Percentiles rank a stretch among this genome's conserved stretches.
Evolutionary conservation across 208 protist genomes (phyloP).

Genomic region (Trypanosoma rangeli): DNA sequence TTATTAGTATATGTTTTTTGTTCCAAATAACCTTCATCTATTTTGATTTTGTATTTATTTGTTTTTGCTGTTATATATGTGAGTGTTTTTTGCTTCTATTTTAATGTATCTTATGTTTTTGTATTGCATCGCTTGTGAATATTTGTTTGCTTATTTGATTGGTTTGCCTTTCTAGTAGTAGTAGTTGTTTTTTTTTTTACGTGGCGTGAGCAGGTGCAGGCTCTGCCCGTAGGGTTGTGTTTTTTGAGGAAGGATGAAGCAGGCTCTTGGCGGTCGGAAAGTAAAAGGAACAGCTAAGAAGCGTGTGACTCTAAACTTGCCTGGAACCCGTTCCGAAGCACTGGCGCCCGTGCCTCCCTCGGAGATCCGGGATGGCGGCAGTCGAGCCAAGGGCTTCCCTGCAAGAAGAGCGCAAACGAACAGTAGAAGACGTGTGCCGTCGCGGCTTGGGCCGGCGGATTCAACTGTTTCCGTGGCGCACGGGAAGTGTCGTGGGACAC

Average conservation of each 20-base stretch:
- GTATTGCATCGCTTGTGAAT: not conserved
- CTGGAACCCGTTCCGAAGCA: not conserved
- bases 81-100: slow-evolving; percentile 5
- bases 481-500: not conserved
- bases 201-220: not conserved
- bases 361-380: not conserved
- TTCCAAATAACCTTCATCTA: slow-evolving; percentile 23
- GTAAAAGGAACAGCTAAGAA: not conserved
- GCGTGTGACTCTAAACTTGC: too few species aligned
- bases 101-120: not conserved
- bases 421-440: not conserved
- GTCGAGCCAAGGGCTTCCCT: not conserved
- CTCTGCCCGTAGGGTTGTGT: not conserved
- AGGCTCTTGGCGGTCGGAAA: not conserved
- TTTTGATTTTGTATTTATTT: slow-evolving; percentile 24
- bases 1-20: slow-evolving; percentile 15
- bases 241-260: not conserved
- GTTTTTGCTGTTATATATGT: slow-evolving; percentile 1
- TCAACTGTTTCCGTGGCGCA: not conserved
- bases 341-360: not conserved
- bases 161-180: not conserved
- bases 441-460: not conserved
- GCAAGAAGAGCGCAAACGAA: not conserved
- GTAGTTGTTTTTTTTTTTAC: not conserved
- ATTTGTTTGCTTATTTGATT: not conserved